phyloP scores from a whole-genome alignment of 1,284 basidiomycete species.

The Leucoagaricus sp. region DNA sequence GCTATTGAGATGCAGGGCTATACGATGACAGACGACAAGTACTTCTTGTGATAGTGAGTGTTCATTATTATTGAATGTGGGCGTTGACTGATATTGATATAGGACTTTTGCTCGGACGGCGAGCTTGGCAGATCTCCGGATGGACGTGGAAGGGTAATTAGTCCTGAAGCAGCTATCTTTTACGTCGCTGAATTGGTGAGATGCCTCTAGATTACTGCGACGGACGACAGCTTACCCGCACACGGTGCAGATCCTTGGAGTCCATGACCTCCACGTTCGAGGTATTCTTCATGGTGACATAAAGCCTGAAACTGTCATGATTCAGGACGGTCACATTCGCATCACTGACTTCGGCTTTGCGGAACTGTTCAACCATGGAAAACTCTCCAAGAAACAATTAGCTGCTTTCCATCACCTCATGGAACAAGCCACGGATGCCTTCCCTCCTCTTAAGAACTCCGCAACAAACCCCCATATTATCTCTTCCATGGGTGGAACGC shows the following conservation, averaged over 20 bases:
- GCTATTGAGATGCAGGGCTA: no score
- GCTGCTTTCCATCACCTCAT: background rate
- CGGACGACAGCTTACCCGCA: background rate
- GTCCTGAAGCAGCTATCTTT: no score
- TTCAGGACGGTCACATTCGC: background rate
- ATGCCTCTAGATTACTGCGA: background rate
- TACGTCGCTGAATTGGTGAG: background rate
- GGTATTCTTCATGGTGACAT: conserved; percentile 12
- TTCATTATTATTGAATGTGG: no score
- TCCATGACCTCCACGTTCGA: conserved; percentile 3
- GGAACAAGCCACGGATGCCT: background rate
- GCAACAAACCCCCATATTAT: background rate
- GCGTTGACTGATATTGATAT: no score
- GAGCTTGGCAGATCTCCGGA: no score
- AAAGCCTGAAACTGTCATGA: conserved; percentile 6
- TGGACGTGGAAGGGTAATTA: no score
- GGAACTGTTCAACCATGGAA: background rate
- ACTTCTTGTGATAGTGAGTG: no score
- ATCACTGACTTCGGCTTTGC: conserved; percentile 9
- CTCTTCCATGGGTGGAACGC: background rate
- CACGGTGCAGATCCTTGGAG: background rate
- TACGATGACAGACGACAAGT: no score
- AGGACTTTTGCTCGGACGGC: no score
- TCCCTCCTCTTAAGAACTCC: background rate
- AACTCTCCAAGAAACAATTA: background rate